Percentiles rank a stretch among this genome's conserved stretches.
Conservation (phyloP, 306 rosid genomes). For the Gleditsia sinensis region DNA sequence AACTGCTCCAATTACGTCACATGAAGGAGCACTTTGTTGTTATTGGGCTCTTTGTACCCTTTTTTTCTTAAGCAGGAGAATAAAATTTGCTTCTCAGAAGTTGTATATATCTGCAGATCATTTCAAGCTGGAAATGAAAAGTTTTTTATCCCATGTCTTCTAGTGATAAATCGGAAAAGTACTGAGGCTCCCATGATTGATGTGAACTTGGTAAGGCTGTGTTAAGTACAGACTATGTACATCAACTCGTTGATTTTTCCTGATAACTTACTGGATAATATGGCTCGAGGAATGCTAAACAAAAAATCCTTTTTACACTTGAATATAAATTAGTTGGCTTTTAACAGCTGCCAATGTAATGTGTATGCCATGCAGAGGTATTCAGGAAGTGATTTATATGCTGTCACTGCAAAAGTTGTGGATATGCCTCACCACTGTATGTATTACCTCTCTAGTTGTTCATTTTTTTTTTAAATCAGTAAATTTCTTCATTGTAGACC, state of each 20-base stretch:
- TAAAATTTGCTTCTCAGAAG: conserved; percentile 13
- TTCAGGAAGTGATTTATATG: conserved; percentile 87
- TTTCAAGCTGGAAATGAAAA: conserved; percentile 97
- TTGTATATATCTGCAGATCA: conserved; percentile 58
- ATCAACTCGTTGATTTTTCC: conserved; percentile 14
- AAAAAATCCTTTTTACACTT: conserved; percentile 1
- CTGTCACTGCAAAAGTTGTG: conserved; percentile 92
- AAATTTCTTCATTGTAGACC: not conserved
- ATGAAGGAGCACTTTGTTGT: conserved; percentile 12
- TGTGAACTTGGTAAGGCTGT: conserved; percentile 67
- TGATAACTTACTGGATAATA: not conserved
- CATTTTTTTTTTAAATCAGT: not conserved
- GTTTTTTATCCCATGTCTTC: conserved; percentile 91
- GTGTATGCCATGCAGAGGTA: conserved; percentile 64
- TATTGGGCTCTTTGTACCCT: not conserved
- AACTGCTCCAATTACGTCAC: not conserved
- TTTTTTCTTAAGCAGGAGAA: not conserved
- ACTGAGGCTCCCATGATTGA: conserved; percentile 89
- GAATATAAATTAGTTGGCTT: conserved; percentile 13
- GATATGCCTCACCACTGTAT: conserved; percentile 98
- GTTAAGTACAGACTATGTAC: conserved; percentile 7
- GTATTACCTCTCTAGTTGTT: conserved; percentile 31
- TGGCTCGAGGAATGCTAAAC: conserved; percentile 12
- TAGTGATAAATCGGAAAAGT: conserved; percentile 88
- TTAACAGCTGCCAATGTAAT: conserved; percentile 12